Evolutionary conservation across 495 filamentous ascomycete species (phyloP).

Genomic region (Saxispiralis lemnorum): DNA sequence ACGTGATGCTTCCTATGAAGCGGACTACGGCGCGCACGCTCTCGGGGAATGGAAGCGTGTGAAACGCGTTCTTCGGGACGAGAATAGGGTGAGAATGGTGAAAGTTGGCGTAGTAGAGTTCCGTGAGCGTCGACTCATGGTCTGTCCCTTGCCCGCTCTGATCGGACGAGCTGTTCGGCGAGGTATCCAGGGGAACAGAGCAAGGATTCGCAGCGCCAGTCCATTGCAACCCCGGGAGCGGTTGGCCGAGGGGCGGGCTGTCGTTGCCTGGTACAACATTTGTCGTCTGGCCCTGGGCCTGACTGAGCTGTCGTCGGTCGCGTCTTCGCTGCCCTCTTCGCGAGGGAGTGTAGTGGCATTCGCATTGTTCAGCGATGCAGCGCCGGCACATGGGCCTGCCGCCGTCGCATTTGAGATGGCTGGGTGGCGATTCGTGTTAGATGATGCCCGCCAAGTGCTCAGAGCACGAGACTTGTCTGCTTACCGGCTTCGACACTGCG

Average conservation of each 20-base stretch:
- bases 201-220: not conserved
- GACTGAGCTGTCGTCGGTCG: constrained; percentile 8
- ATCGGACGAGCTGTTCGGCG: not conserved
- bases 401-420: constrained; percentile 30
- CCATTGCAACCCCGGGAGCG: not conserved
- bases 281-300: not conserved
- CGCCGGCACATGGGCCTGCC: constrained; percentile 28
- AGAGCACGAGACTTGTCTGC: too few relatives aligned
- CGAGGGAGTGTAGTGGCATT: constrained; percentile 34
- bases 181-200: not conserved
- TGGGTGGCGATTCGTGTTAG: not conserved
- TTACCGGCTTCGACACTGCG: not conserved
- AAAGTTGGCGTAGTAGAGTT: constrained; percentile 46
- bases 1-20: constrained; percentile 41
- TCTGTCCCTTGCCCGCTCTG: not conserved
- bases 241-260: not conserved
- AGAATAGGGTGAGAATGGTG: constrained; percentile 52
- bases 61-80: constrained; percentile 26
- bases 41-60: not conserved
- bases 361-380: constrained; percentile 26
- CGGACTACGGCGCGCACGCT: constrained; percentile 20
- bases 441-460: too few relatives aligned
- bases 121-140: constrained; percentile 14
- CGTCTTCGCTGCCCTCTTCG: constrained; percentile 33
- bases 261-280: constrained; percentile 5